Evolutionary conservation across 2,329 filamentous ascomycete genomes (phyloP).

Genomic region (Phyllosticta paracitricarpa): DNA sequence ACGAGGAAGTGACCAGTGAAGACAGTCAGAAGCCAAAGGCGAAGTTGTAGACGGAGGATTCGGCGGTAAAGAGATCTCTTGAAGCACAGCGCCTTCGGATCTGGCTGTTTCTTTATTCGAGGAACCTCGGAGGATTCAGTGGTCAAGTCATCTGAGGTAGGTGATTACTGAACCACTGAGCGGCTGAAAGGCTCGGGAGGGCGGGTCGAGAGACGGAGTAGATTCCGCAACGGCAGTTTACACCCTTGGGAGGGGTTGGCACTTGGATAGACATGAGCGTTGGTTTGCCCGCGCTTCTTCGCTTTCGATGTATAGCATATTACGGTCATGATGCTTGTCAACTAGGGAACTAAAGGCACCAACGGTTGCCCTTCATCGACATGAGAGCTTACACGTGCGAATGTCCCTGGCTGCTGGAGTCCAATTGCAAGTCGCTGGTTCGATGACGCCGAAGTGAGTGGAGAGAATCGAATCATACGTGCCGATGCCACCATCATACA

Average conservation of each 20-base stretch:
- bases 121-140: neutral
- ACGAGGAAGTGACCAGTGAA: constrained; percentile 43
- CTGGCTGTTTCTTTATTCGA: neutral
- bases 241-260: neutral
- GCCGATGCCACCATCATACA: no score
- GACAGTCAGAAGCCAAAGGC: constrained; percentile 24
- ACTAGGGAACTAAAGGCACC: neutral
- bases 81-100: neutral
- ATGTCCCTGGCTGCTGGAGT: neutral
- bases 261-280: neutral
- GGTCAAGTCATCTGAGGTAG: neutral
- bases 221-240: neutral
- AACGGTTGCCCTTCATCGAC: neutral
- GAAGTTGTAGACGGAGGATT: constrained; percentile 36
- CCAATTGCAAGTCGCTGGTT: neutral
- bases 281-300: neutral
- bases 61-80: neutral
- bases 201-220: neutral
- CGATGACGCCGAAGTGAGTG: no score
- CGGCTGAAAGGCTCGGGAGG: neutral
- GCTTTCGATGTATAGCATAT: neutral
- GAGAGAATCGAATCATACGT: no score
- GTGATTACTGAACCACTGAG: neutral
- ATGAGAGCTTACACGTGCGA: neutral
- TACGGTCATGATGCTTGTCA: neutral